A percentile compares a stretch with the other conserved stretches of the same genome.
Conservation (phyloP, 1,139 yeast species). For the Diutina neorugosa region DNA sequence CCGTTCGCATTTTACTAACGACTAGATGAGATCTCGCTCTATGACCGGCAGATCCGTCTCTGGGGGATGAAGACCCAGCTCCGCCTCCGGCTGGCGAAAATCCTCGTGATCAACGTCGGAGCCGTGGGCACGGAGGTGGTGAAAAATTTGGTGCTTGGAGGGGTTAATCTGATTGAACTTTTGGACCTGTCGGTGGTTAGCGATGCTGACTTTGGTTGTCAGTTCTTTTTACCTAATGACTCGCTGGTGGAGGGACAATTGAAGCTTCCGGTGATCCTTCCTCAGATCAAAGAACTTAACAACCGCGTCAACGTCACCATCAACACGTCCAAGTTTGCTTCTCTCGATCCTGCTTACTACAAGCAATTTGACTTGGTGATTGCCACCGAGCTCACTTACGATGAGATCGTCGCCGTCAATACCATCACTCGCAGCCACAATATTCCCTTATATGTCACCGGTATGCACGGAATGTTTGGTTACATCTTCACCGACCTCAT, state of each 20-base stretch:
- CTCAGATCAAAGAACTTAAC: slow-evolving; percentile 58
- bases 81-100: slow-evolving; percentile 60
- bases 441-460: slow-evolving; percentile 59
- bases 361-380: slow-evolving; percentile 59
- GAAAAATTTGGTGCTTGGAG: slow-evolving; percentile 82
- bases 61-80: slow-evolving; percentile 97
- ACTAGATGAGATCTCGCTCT: slow-evolving; percentile 75
- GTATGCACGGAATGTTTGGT: slow-evolving; percentile 73
- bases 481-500: slow-evolving; percentile 72
- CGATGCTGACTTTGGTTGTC: slow-evolving; percentile 61
- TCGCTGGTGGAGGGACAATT: slow-evolving; percentile 33
- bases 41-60: slow-evolving; percentile 87
- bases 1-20: slow-evolving; percentile 9
- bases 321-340: slow-evolving; percentile 22
- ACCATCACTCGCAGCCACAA: slow-evolving; percentile 37
- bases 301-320: slow-evolving; percentile 52
- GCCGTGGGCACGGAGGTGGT: slow-evolving; percentile 71
- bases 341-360: slow-evolving; percentile 24
- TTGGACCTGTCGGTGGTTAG: slow-evolving; percentile 45
- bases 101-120: slow-evolving; percentile 56
- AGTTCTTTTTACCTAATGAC: slow-evolving; percentile 60
- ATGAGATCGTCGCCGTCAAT: slow-evolving; percentile 35
- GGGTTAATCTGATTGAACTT: slow-evolving; percentile 67
- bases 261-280: slow-evolving; percentile 44
- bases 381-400: slow-evolving; percentile 50